A percentile compares a stretch with the other conserved stretches of the same genome.
Evolutionary conservation across 257 asterid species (phyloP).

Genomic region (Scutellaria barbata): DNA sequence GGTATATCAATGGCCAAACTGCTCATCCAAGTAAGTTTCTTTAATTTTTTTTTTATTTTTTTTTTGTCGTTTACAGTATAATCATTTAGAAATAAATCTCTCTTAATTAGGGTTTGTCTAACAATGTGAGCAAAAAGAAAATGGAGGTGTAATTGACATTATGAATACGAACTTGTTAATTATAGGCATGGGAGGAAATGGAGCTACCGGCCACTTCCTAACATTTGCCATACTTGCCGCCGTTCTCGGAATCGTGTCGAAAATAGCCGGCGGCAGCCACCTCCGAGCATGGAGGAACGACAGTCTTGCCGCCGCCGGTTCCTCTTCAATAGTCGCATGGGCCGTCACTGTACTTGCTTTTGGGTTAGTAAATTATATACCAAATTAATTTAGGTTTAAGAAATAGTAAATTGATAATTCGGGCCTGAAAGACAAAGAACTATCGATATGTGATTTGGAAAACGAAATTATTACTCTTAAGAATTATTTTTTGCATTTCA

Average conservation of each 20-base stretch:
- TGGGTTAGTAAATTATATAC: conserved; percentile 43
- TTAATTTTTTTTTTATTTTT: too few species aligned
- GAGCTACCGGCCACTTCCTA: conserved; percentile 74
- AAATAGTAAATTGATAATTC: too few species aligned
- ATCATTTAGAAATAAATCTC: too few species aligned
- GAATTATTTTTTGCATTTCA: too few species aligned
- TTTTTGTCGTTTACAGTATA: too few species aligned
- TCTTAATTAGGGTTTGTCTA: not conserved
- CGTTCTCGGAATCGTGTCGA: conserved; percentile 73
- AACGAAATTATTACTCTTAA: too few species aligned
- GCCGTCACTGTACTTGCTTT: conserved; percentile 81
- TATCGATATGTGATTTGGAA: too few species aligned
- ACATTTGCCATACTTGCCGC: conserved; percentile 67
- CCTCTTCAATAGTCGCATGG: conserved; percentile 74
- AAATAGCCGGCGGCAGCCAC: conserved; percentile 73
- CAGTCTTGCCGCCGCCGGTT: conserved; percentile 84
- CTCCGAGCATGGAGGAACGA: conserved; percentile 81
- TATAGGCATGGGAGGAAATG: conserved; percentile 82
- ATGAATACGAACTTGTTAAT: not conserved
- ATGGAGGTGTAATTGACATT: not conserved
- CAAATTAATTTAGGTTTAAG: too few species aligned
- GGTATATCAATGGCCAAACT: conserved; percentile 79
- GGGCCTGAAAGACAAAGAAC: too few species aligned
- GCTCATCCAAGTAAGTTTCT: conserved; percentile 68
- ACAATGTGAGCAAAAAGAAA: not conserved